Base-by-base conservation (phyloP, 2,329 filamentous ascomycete species). In the Colletotrichum spinosum region DNA sequence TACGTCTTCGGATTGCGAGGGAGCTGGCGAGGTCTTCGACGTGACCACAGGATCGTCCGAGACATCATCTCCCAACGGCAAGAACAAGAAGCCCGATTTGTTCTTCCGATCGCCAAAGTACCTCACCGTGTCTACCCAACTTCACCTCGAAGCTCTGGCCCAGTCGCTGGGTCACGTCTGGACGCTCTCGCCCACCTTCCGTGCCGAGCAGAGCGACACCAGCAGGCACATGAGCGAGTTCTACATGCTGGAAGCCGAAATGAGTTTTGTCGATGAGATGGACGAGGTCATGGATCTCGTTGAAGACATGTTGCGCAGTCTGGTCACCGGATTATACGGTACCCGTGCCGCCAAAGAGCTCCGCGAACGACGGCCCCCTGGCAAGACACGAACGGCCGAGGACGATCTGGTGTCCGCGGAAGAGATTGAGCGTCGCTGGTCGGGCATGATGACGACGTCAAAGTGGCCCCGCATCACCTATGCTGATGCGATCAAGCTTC, bases 1-100 rank as follows among this genome's bases (percentile, higher is more conserved):
- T 73, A 98, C 96, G 2, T 97, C 95, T 0, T 97, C 95, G 0
- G 96, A 99, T 73, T 99, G 96, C 73, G 96, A 99, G 80, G 96
- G 96, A 4, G 96, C 94, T 2, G 96, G 96, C 0, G 94, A 98
- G 75, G 95, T 97, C 15, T 99, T 99, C 73, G 88, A 88, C 9
- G 82, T 98, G 42, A 75, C 82, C 17, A 82, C 87, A 11, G 77
- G 72, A 10, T 60, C 69, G 41, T 63, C 67, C 59, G 70, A 74
- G 60, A 63, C 55, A 67, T 69, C 55, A 73, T 62, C 55, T 57
- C 58, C 39, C 55, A 73, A 71, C 39, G 67, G 78, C 45, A 76
- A 80, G 48, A 74, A 73, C 54, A 73, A 78, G 68, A 75, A 70
- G 71, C 73, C 71, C 15, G 82, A 84, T 13, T 78, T 84, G 56